Conservation (phyloP, 805 yeast genomes). For the Starmerella bombicola region DNA sequence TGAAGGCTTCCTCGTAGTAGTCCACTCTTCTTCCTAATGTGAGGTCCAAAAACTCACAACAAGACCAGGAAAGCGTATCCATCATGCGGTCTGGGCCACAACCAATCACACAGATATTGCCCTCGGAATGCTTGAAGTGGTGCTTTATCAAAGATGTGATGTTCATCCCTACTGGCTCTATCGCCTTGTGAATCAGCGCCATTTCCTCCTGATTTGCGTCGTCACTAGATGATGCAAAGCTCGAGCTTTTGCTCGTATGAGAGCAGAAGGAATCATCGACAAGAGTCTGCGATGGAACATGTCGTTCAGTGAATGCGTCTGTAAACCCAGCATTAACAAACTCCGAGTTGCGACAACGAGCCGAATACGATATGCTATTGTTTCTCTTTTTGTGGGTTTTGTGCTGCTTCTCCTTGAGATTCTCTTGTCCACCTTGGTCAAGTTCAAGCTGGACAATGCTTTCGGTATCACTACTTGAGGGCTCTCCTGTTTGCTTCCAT, state of each 20-base stretch:
- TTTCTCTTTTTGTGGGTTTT: neutral
- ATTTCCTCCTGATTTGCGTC: neutral
- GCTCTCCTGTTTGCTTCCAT: neutral
- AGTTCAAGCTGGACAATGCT: neutral
- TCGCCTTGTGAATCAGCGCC: neutral
- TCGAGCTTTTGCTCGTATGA: no score
- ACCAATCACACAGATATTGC: slow-evolving; percentile 32
- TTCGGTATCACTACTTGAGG: neutral
- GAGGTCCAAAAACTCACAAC: slow-evolving; percentile 13
- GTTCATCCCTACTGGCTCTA: slow-evolving; percentile 16
- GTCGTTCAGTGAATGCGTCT: slow-evolving; percentile 8
- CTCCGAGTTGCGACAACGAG: neutral
- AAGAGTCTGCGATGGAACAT: slow-evolving; percentile 5
- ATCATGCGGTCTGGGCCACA: slow-evolving; percentile 25
- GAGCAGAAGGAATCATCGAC: slow-evolving; percentile 6
- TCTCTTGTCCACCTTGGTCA: neutral
- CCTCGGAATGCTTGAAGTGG: slow-evolving; percentile 15
- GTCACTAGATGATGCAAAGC: no score
- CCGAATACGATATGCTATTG: no score
- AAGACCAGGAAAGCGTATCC: slow-evolving; percentile 21
- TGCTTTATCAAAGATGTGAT: slow-evolving; percentile 6
- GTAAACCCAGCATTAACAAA: slow-evolving; percentile 14
- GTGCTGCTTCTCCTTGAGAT: neutral
- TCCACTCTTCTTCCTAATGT: slow-evolving; percentile 40
- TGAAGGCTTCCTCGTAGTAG: slow-evolving; percentile 61